Percentiles rank a stretch among this genome's conserved stretches.
Conservation (phyloP, 176 grass and related monocot genomes). For the Puya raimondii region DNA sequence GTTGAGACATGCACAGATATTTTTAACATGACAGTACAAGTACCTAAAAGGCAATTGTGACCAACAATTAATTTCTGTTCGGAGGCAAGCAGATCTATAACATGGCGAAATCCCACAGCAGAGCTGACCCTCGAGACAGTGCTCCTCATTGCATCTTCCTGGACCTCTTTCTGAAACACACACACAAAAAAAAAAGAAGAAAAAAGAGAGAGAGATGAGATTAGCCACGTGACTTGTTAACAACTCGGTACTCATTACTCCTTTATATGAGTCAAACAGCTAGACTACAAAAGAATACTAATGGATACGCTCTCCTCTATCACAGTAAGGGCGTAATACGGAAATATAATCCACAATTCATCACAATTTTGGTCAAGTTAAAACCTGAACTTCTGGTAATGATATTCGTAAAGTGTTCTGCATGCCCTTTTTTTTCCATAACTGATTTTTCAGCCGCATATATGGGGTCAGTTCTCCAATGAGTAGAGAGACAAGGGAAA, state of each 20-base stretch:
- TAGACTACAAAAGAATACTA: no score
- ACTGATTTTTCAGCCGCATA: no score
- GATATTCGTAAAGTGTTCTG: no score
- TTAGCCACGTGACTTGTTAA: neutral
- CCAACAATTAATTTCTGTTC: constrained; percentile 81
- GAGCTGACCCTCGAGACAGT: constrained; percentile 46
- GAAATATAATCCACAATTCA: neutral
- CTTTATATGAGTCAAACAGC: no score
- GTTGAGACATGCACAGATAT: constrained; percentile 4
- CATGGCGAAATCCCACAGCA: constrained; percentile 78
- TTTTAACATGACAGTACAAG: constrained; percentile 1
- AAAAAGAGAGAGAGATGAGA: constrained; percentile 16
- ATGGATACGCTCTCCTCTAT: no score
- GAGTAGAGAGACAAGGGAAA: no score
- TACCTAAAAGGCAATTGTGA: constrained; percentile 92
- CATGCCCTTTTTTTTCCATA: no score
- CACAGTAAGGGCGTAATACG: neutral
- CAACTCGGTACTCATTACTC: no score
- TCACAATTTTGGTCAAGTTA: no score
- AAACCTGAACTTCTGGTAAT: no score
- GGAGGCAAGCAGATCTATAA: constrained; percentile 89
- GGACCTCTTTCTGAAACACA: constrained; percentile 55
- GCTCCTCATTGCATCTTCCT: constrained; percentile 52
- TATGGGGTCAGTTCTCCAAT: no score
- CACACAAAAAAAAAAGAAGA: no score